phyloP scores from a whole-genome alignment of 352 stramenopile species.

The Phytopythium ostracodes region DNA sequence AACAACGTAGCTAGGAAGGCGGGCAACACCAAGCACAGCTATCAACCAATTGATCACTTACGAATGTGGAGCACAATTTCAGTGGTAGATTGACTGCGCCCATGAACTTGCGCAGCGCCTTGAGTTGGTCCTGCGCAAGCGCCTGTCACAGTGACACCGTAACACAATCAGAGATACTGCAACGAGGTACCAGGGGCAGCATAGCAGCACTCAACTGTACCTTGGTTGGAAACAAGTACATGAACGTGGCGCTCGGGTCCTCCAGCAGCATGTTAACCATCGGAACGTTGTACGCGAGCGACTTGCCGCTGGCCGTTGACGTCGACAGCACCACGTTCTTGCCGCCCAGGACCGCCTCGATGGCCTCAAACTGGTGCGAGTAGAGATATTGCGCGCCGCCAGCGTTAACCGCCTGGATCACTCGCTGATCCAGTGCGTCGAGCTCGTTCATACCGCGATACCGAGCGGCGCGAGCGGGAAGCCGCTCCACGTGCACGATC shows the following conservation, averaged over 20 bases:
- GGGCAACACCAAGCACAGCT: not conserved
- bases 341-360: slow-evolving; percentile 82
- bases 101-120: slow-evolving; percentile 80
- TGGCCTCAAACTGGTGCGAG: slow-evolving; percentile 87
- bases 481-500: slow-evolving; percentile 76
- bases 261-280: slow-evolving; percentile 79
- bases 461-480: slow-evolving; percentile 34
- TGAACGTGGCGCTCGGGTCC: slow-evolving; percentile 56
- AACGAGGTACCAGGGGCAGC: not conserved
- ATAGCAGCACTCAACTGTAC: slow-evolving; percentile 8
- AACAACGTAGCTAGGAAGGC: slow-evolving; percentile 1
- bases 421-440: slow-evolving; percentile 7
- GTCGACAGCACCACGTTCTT: slow-evolving; percentile 95
- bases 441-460: slow-evolving; percentile 35
- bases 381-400: slow-evolving; percentile 76
- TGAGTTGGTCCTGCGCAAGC: slow-evolving; percentile 97
- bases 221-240: slow-evolving; percentile 99
- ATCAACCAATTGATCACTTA: slow-evolving; percentile 14
- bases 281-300: slow-evolving; percentile 95
- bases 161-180: no score
- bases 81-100: slow-evolving; percentile 38
- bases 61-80: slow-evolving; percentile 63
- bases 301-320: slow-evolving; percentile 96
- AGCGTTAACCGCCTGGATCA: not conserved
- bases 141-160: slow-evolving; percentile 33